phyloP scores from a whole-genome alignment of 2,329 filamentous ascomycete species.

The Paracoccidioides brasiliensis region DNA sequence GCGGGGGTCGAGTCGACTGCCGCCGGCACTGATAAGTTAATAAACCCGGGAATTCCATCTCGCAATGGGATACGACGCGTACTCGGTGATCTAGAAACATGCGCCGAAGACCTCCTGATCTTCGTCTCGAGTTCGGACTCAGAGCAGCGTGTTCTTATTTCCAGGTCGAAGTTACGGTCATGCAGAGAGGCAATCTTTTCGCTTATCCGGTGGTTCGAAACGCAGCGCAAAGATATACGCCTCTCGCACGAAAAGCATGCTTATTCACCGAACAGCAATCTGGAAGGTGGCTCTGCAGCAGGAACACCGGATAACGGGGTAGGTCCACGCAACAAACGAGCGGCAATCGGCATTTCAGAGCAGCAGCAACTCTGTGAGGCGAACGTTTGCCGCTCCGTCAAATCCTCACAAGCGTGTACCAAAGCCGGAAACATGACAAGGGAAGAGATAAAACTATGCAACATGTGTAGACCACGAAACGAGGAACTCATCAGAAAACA shows the following conservation, averaged over 20 bases:
- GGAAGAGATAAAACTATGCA: constrained; percentile 4
- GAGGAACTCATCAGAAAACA: constrained; percentile 4
- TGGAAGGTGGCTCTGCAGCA: not conserved
- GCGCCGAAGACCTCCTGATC: constrained; percentile 6
- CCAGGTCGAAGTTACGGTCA: constrained; percentile 4
- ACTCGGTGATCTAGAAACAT: constrained; percentile 9
- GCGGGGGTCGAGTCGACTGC: not conserved
- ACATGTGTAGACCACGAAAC: constrained; percentile 8
- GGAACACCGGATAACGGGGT: not conserved
- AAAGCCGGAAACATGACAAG: not conserved
- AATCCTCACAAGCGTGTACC: constrained; percentile 2
- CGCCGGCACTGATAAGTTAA: not conserved
- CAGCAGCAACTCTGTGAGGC: constrained; percentile 1
- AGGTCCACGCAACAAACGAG: not conserved
- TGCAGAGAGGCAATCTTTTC: constrained; percentile 9
- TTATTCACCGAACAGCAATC: not conserved
- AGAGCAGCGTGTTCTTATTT: not conserved
- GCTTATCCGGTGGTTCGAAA: constrained; percentile 6
- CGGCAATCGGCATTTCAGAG: not conserved
- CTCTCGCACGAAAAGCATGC: not conserved
- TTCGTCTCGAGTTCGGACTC: constrained; percentile 1
- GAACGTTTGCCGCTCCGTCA: constrained; percentile 3
- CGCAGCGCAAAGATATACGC: not conserved
- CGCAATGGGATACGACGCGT: constrained; percentile 2
- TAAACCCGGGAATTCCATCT: not conserved